Percentiles rank a stretch among this genome's conserved stretches.
These are phyloP conservation scores for Pythium brachiatum DNA, from an alignment of 352 stramenopile species.

Conservation along the genomic window DNA sequence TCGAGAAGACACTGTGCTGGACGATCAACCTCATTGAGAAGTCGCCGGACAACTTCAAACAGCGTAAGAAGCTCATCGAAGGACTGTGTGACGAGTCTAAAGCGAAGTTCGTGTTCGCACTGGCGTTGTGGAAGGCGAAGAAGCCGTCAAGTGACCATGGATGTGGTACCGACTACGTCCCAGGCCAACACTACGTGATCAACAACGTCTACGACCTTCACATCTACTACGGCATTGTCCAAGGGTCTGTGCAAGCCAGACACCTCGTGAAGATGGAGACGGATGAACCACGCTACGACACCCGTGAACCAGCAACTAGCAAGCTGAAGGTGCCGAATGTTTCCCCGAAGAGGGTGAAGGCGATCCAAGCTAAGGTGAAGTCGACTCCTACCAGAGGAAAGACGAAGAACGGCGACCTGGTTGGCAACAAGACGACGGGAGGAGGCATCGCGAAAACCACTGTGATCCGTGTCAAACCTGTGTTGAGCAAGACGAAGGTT, in stretches of 20 bases:
- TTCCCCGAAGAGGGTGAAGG: background rate
- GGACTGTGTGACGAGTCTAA: background rate
- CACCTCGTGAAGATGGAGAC: background rate
- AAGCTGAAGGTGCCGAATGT: background rate
- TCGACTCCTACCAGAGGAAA: too few species aligned
- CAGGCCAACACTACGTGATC: background rate
- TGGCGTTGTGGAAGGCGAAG: slow-evolving; percentile 10
- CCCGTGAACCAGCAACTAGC: background rate
- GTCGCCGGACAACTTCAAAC: background rate
- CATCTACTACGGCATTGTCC: background rate
- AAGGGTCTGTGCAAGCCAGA: slow-evolving; percentile 8
- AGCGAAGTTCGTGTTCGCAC: slow-evolving; percentile 7
- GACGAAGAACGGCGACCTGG: too few species aligned
- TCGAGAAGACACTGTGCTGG: background rate
- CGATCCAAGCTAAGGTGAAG: too few species aligned
- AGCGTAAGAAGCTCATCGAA: background rate
- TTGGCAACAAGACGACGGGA: too few species aligned
- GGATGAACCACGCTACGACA: background rate
- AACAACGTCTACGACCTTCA: background rate
- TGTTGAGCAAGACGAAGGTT: too few species aligned
- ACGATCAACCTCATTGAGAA: slow-evolving; percentile 10
- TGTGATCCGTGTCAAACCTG: too few species aligned
- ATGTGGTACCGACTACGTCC: slow-evolving; percentile 1
- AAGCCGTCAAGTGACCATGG: slow-evolving; percentile 9
- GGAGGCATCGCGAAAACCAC: too few species aligned